A percentile compares a stretch with the other conserved stretches of the same genome.
Evolutionary conservation across 1,139 yeast genomes (phyloP).

Genomic region (Kodamaea sp.): DNA sequence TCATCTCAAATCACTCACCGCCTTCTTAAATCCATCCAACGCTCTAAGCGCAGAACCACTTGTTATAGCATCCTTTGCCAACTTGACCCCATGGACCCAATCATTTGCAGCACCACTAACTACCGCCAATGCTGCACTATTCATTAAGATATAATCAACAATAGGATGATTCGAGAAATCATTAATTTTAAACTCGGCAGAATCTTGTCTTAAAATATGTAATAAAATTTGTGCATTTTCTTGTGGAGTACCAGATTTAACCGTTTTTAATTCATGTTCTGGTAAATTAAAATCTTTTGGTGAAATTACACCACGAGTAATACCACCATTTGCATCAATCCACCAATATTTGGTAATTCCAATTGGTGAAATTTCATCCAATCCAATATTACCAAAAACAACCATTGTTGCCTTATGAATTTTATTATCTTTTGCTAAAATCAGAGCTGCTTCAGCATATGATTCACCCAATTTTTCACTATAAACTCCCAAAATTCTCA

Average conservation of each 20-base stretch:
- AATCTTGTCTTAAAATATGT: constrained; percentile 55
- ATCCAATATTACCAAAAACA: constrained; percentile 86
- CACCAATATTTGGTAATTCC: constrained; percentile 82
- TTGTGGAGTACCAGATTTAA: constrained; percentile 80
- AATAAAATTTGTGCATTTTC: constrained; percentile 70
- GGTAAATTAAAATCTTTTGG: constrained; percentile 78
- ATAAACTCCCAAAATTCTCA: constrained; percentile 87
- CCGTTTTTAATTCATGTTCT: constrained; percentile 65
- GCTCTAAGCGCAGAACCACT: constrained; percentile 65
- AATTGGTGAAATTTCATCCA: constrained; percentile 90
- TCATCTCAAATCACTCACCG: constrained; percentile 23
- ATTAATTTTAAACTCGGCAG: constrained; percentile 33
- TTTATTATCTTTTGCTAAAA: constrained; percentile 43
- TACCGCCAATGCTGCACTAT: constrained; percentile 82
- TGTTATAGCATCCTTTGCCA: constrained; percentile 65
- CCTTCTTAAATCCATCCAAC: constrained; percentile 52
- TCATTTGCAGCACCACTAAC: constrained; percentile 62
- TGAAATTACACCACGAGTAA: constrained; percentile 34
- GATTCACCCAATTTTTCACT: constrained; percentile 73
- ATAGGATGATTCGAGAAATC: constrained; percentile 50
- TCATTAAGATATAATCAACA: constrained; percentile 81
- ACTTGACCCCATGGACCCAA: constrained; percentile 74
- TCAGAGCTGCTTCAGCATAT: constrained; percentile 76
- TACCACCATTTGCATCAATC: constrained; percentile 46
- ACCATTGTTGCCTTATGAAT: constrained; percentile 64